phyloP scores from a whole-genome alignment of 176 grass and related monocot species.

The Cenchrus americanus region DNA sequence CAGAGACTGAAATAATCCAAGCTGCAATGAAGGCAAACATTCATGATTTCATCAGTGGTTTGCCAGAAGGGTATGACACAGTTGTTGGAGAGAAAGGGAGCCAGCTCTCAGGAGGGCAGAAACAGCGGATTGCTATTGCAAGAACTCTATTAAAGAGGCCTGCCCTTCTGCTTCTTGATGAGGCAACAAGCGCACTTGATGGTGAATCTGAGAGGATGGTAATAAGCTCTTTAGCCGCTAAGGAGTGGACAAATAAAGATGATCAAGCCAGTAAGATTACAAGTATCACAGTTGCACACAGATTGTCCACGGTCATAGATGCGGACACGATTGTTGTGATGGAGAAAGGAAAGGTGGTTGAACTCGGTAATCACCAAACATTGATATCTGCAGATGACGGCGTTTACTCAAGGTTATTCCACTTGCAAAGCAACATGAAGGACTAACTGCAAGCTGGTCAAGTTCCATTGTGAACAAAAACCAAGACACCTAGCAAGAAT shows the following conservation, averaged over 20 bases:
- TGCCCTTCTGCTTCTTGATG: conserved; percentile 64
- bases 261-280: conserved; percentile 41
- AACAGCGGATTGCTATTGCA: conserved; percentile 68
- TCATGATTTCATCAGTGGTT: conserved; percentile 56
- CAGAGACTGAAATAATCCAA: conserved; percentile 49
- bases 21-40: conserved; percentile 63
- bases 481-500: not conserved
- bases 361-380: conserved; percentile 44
- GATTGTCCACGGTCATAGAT: conserved; percentile 56
- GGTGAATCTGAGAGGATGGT: conserved; percentile 58
- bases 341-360: conserved; percentile 56
- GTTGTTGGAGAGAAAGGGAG: conserved; percentile 63
- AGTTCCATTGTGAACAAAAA: not conserved
- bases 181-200: conserved; percentile 68
- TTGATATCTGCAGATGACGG: conserved; percentile 41
- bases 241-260: conserved; percentile 36
- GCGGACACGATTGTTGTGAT: conserved; percentile 62
- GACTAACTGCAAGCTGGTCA: conserved; percentile 30
- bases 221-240: conserved; percentile 45
- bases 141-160: conserved; percentile 62
- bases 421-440: conserved; percentile 62
- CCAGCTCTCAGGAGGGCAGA: conserved; percentile 70
- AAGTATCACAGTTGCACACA: conserved; percentile 64
- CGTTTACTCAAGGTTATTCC: conserved; percentile 54
- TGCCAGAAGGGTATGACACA: conserved; percentile 59